Evolutionary conservation across 352 stramenopile genomes (phyloP), one percentile per base, ranked within the genome.

Genomic region (Paralagenidium karlingii): DNA sequence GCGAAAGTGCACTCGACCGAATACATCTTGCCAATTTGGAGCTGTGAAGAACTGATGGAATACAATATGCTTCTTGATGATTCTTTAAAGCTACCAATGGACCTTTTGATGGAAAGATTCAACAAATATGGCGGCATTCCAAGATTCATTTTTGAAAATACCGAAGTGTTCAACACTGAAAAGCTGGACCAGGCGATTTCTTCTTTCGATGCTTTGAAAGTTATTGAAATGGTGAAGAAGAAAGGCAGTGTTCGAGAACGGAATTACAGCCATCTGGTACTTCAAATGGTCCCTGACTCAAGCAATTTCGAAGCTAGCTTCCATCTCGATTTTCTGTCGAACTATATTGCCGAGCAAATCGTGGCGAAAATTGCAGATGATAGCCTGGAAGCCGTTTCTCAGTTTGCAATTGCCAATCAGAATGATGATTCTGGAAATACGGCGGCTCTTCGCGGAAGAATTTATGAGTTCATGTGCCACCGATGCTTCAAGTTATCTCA

Each of bases 401-500:
- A 48, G 30, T 48, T 42, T n/a, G 49, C 33, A 15, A 41, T 47
- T 29, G 30, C 34, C 28, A 30, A 51, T 15, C 16, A 22, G n/a
- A 21, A 34, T 34, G 48, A 55, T 39, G 31, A 31, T 12, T 55
- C 48, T 10, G 42, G 29, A 43, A 44, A n/a, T 44, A 51, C 32
- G 15, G 31, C 37, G n/a, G 37, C 45, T 7, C 19, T 44, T 47
- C 42, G 32, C 27, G 19, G 32, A 15, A 45, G 20, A 24, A 43
- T 47, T 22, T 51, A 51, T 28, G 30, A 56, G 20, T 40, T 47
- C 37, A 31, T 53, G 1, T 53, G 45, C 32, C 38, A 43, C 10
- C 32, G 13, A 51, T 51, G 45, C 37, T 37, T 51, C n/a, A 43
- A 18, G 6, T 3, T 47, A 33, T 26, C 0, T 7, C n/a, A n/a